phyloP scores from a whole-genome alignment of 2,329 filamentous ascomycete species.

The Fusarium nygamai region DNA sequence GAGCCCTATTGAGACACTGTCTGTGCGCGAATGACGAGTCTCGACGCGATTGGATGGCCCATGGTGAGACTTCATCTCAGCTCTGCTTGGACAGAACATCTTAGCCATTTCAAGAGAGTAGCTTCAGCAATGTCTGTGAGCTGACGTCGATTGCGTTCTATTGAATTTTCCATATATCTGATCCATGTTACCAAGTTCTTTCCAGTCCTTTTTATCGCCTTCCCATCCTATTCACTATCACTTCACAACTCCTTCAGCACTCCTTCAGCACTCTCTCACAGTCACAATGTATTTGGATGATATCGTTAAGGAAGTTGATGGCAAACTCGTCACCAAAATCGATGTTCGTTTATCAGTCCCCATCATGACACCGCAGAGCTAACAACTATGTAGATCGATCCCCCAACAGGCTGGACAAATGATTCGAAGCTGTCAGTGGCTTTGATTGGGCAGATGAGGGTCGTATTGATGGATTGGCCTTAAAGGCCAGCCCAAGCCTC shows the following conservation, averaged over 20 bases:
- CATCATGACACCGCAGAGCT: rapidly evolving
- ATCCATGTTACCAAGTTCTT: neutral
- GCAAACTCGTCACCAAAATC: neutral
- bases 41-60: neutral
- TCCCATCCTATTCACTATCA: neutral
- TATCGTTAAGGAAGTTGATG: neutral
- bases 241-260: too few species aligned
- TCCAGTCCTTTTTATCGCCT: neutral
- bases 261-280: too few species aligned
- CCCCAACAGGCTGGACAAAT: neutral
- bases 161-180: neutral
- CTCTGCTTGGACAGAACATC: neutral
- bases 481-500: neutral
- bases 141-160: neutral
- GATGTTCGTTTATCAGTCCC: neutral
- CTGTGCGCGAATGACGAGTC: neutral
- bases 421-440: neutral
- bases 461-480: neutral
- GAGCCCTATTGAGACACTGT: neutral
- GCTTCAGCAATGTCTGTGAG: neutral
- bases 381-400: neutral
- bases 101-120: neutral
- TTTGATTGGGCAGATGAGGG: neutral
- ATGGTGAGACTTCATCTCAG: neutral
- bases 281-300: neutral